Conservation (phyloP, 768 basidiomycete genomes). For the Pisolithus tinctorius region DNA sequence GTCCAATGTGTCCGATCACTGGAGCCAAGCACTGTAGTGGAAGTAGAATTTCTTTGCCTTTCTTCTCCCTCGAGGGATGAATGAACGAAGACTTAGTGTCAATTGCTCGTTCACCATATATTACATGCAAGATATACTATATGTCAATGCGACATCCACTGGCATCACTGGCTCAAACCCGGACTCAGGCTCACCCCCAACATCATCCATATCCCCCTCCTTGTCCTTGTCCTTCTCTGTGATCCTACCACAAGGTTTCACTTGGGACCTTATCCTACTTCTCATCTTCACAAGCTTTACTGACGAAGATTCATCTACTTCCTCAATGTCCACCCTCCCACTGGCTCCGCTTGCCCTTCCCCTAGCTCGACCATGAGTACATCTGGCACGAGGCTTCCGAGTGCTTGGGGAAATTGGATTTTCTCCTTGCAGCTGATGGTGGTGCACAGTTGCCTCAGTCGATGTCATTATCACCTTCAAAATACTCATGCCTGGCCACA, state of each 20-base stretch:
- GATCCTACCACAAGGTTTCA: slow-evolving; percentile 14
- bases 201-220: slow-evolving; percentile 27
- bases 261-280: slow-evolving; percentile 18
- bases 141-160: slow-evolving; percentile 30
- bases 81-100: too few species aligned
- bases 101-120: too few species aligned
- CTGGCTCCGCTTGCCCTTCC: slow-evolving; percentile 25
- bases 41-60: too few species aligned
- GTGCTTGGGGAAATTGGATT: slow-evolving; percentile 2
- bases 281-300: slow-evolving; percentile 28
- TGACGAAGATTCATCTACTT: slow-evolving; percentile 30
- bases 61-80: too few species aligned
- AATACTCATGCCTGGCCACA: slow-evolving; percentile 68
- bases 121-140: slow-evolving; percentile 38
- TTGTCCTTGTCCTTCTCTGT: slow-evolving; percentile 22
- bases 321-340: slow-evolving; percentile 31
- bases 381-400: slow-evolving; percentile 19
- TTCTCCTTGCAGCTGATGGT: slow-evolving; percentile 16
- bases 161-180: slow-evolving; percentile 31
- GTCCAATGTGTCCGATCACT: too few species aligned
- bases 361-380: slow-evolving; percentile 26
- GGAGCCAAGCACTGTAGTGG: too few species aligned
- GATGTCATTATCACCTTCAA: slow-evolving; percentile 64
- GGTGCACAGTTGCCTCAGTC: slow-evolving; percentile 41
- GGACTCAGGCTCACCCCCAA: slow-evolving; percentile 23